Base-by-base conservation (phyloP, 2,329 filamentous ascomycete species). In the Cladorrhinum sp. region DNA sequence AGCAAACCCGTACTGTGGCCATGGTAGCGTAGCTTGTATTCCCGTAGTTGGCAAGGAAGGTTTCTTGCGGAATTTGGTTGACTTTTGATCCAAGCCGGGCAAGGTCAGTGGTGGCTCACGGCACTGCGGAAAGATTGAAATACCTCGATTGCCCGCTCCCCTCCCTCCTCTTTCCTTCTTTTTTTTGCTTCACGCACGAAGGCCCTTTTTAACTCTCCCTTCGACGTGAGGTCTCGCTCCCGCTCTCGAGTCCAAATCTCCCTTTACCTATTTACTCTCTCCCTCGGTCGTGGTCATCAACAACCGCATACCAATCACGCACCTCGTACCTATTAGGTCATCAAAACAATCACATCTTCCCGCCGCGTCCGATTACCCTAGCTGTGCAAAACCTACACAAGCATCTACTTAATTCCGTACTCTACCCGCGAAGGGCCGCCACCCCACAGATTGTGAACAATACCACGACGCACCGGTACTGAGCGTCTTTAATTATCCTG, bases 111-210 rank as follows among this genome's bases (percentile, higher is more conserved):
- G 36, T 57, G 49, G 63, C 55, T 65, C 52, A 51, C 62, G 62
- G 58, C 20, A 56, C 27, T 41, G 54, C 55, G 38, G 58, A 66
- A 67, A 65, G 51, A 41, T 68, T 68, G 62, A 68, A 67, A 69
- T 68, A 68, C 61, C n/a, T 63, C 67, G 65, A 58, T 63, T 60
- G 57, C 66, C 66, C 68, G 36, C 63, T 59, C 36, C 50, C 25
- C 53, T 55, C 58, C 53, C 58, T 56, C 57, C 62, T 65, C 62
- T 59, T 67, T 68, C 70, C 56, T 68, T 69, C 71, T 69, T 71
- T 70, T 72, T 71, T 72, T 73, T 69, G 67, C 71, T 71, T 72
- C 72, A 81, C 79, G 79, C 78, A 79, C 78, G 79, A 78, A 79
- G 79, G 79, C 67, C 69, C 53, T 76, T 76, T 73, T 69, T 70